A percentile compares a stretch with the other conserved stretches of the same genome.
Evolutionary conservation across 2,329 filamentous ascomycete genomes (phyloP).

Genomic region (Aspergillus sclerotialis): DNA sequence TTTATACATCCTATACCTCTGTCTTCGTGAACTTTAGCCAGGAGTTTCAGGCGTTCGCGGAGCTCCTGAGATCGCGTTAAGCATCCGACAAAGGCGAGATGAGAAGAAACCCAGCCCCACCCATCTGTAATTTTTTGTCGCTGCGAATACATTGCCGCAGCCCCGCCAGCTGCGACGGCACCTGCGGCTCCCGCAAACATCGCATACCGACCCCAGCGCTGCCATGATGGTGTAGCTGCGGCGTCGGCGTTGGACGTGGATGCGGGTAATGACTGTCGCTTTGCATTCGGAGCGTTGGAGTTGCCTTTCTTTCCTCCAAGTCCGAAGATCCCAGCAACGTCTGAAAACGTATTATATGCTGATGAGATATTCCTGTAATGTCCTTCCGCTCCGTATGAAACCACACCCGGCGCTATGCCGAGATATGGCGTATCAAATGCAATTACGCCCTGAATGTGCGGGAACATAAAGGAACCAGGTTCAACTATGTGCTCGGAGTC

Average conservation of each 20-base stretch:
- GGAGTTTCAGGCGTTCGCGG: conserved; percentile 60
- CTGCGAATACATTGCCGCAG: conserved; percentile 79
- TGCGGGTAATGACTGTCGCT: conserved; percentile 18
- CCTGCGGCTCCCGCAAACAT: conserved; percentile 77
- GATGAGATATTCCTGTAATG: conserved; percentile 70
- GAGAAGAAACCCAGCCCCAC: conserved; percentile 75
- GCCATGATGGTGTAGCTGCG: conserved; percentile 53
- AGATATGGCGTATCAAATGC: conserved; percentile 89
- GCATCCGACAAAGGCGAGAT: conserved; percentile 89
- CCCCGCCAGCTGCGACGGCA: conserved; percentile 71
- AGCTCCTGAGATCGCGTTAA: conserved; percentile 79
- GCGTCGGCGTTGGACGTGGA: conserved; percentile 37
- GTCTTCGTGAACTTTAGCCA: conserved; percentile 59
- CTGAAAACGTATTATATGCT: conserved; percentile 62
- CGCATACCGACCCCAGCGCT: conserved; percentile 75
- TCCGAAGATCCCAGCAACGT: conserved; percentile 57
- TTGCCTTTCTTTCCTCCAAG: conserved; percentile 46
- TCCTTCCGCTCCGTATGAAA: conserved; percentile 61
- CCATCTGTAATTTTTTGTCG: conserved; percentile 71
- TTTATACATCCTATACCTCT: conserved; percentile 73
- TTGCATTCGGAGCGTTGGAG: conserved; percentile 5
- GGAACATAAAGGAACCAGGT: conserved; percentile 67
- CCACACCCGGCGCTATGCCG: conserved; percentile 44
- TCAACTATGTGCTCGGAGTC: conserved; percentile 15
- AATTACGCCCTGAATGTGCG: conserved; percentile 81